phyloP scores from a whole-genome alignment of 495 filamentous ascomycete genomes.

The Pseudomonodictys pantanalensis region DNA sequence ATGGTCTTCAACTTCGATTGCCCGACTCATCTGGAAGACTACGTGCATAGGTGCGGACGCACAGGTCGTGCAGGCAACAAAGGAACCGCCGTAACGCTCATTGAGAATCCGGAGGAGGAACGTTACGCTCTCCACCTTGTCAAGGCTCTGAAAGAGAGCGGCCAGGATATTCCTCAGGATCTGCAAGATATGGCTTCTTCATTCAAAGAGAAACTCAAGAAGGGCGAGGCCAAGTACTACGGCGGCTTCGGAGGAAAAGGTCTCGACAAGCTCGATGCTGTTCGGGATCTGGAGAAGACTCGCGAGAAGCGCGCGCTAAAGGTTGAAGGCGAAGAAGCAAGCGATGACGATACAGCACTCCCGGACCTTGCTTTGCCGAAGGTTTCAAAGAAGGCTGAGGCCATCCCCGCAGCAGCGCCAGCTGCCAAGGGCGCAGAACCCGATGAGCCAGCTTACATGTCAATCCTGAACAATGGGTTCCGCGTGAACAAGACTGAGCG shows the following conservation, averaged over 20 bases:
- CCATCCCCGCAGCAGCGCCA: slow-evolving; percentile 64
- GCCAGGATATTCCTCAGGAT: slow-evolving; percentile 71
- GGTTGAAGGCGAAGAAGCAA: slow-evolving; percentile 69
- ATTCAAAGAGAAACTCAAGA: slow-evolving; percentile 85
- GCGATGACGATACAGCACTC: slow-evolving; percentile 62
- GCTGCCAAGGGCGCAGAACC: slow-evolving; percentile 50
- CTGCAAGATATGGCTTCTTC: slow-evolving; percentile 61
- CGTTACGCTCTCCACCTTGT: slow-evolving; percentile 85
- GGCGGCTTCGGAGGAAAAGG: slow-evolving; percentile 92
- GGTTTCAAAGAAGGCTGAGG: slow-evolving; percentile 51
- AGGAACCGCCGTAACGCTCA: slow-evolving; percentile 91
- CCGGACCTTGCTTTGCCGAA: slow-evolving; percentile 33
- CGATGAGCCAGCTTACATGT: slow-evolving; percentile 53
- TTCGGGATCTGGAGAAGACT: slow-evolving; percentile 77
- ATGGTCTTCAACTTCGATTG: slow-evolving; percentile 96
- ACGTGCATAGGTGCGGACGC: slow-evolving; percentile 91
- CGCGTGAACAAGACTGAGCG: slow-evolving; percentile 73
- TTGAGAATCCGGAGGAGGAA: slow-evolving; percentile 80
- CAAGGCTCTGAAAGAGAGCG: slow-evolving; percentile 90
- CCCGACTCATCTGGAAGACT: slow-evolving; percentile 96
- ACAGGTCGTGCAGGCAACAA: slow-evolving; percentile 94
- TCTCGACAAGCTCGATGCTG: slow-evolving; percentile 83
- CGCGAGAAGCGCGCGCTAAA: slow-evolving; percentile 87
- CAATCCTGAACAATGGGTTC: slow-evolving; percentile 70
- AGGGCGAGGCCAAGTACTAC: slow-evolving; percentile 82